Conservation (phyloP, 805 yeast species). For the Lachancea cidri region DNA sequence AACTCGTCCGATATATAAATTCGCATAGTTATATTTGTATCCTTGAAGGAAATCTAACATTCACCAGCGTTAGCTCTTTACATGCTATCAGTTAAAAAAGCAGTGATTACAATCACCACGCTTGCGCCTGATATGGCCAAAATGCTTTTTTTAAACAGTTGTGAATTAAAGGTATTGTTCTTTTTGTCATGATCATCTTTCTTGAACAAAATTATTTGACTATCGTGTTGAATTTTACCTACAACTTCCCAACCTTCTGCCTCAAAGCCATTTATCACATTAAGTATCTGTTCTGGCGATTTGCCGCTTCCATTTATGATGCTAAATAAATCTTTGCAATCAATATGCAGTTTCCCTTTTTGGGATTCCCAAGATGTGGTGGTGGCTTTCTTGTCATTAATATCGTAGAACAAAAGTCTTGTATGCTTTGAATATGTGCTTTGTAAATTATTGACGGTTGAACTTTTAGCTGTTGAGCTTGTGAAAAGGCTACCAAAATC, state of each 20-base stretch:
- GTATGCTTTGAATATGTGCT: background rate
- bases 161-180: background rate
- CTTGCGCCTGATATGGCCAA: background rate
- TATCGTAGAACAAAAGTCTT: constrained; percentile 13
- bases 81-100: too few species aligned
- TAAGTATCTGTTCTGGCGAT: constrained; percentile 24
- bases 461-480: background rate
- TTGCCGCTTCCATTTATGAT: constrained; percentile 21
- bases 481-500: background rate
- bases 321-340: constrained; percentile 22
- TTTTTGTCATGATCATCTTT: constrained; percentile 4
- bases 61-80: too few species aligned
- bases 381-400: constrained; percentile 8
- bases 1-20: background rate
- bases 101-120: background rate
- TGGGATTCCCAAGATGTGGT: constrained; percentile 10
- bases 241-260: constrained; percentile 24
- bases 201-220: constrained; percentile 20
- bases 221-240: constrained; percentile 21
- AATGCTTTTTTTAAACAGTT: background rate
- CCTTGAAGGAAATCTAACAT: too few species aligned
- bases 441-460: background rate
- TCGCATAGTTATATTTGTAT: constrained; percentile 1
- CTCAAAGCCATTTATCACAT: constrained; percentile 18
- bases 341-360: constrained; percentile 17